These are phyloP conservation scores for Smallanthus sonchifolius DNA, from an alignment of 129 eudicot genomes.

Conservation along the genomic window DNA sequence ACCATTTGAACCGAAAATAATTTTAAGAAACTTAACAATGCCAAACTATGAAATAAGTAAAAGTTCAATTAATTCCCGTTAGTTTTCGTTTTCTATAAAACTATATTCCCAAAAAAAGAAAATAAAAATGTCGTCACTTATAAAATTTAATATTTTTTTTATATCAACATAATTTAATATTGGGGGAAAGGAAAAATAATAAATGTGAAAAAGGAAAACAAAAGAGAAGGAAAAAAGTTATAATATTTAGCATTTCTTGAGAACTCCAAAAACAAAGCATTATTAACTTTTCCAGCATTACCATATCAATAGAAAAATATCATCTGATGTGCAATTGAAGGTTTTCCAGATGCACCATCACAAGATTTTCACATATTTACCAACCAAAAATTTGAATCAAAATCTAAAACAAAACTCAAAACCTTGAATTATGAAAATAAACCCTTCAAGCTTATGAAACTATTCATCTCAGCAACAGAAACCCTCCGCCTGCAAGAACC, in stretches of 20 bases:
- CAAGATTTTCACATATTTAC: conserved; percentile 31
- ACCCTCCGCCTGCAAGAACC: conserved; percentile 23
- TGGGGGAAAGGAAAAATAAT: no score
- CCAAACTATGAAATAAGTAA: no score
- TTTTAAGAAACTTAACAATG: no score
- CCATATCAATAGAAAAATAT: conserved; percentile 21
- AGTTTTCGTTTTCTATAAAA: no score
- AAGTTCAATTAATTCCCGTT: no score
- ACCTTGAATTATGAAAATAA: conserved; percentile 25
- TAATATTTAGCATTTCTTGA: background rate
- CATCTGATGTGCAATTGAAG: conserved; percentile 18
- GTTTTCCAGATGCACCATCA: conserved; percentile 3
- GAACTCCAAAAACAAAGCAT: background rate
- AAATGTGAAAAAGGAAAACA: no score
- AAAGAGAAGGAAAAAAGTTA: no score
- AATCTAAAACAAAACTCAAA: conserved; percentile 26
- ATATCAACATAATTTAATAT: no score
- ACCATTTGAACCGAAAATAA: no score
- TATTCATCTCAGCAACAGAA: conserved; percentile 24
- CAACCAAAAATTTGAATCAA: conserved; percentile 26
- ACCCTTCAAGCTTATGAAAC: conserved; percentile 28
- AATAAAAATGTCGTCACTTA: no score
- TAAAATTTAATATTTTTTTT: no score
- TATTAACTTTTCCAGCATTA: conserved; percentile 3
- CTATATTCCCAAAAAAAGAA: background rate